phyloP scores from a whole-genome alignment of 1,284 basidiomycete genomes.

The Violaceomyces palustris region DNA sequence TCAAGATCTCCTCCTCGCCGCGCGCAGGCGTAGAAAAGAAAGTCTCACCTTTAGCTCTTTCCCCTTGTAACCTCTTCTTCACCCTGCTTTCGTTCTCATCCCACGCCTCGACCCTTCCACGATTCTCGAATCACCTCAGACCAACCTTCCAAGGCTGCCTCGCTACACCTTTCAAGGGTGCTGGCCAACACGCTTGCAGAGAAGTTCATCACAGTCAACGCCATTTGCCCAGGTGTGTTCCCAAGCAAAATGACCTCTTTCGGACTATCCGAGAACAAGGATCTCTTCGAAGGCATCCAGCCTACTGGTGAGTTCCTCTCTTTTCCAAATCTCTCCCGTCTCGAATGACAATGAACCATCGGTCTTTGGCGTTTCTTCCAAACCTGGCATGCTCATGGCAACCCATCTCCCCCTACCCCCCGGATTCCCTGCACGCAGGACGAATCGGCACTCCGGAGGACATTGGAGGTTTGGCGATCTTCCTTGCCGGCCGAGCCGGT shows the following conservation, averaged over 20 bases:
- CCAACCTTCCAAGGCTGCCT: conserved; percentile 64
- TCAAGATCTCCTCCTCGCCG: background rate
- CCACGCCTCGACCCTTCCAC: background rate
- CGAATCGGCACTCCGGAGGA: conserved; percentile 67
- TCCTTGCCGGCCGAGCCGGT: conserved; percentile 67
- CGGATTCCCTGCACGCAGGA: conserved; percentile 26
- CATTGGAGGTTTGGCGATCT: conserved; percentile 69
- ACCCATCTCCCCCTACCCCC: too few species aligned
- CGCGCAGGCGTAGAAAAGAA: too few species aligned
- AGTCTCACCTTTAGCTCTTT: background rate
- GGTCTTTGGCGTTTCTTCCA: background rate
- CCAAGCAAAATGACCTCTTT: conserved; percentile 81
- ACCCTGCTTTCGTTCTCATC: too few species aligned
- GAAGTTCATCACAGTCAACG: conserved; percentile 63
- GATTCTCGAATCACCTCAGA: conserved; percentile 5
- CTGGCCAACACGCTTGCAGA: conserved; percentile 67
- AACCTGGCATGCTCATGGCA: background rate
- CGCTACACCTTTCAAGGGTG: conserved; percentile 73
- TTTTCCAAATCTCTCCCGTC: too few species aligned
- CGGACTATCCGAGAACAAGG: conserved; percentile 60
- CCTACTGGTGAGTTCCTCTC: conserved; percentile 46
- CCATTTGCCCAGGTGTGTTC: conserved; percentile 73
- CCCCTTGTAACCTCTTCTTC: background rate
- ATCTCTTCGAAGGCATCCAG: conserved; percentile 42
- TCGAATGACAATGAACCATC: too few species aligned